Conservation (phyloP, 108 stramenopile genomes). For the Nitzschia sp. region DNA sequence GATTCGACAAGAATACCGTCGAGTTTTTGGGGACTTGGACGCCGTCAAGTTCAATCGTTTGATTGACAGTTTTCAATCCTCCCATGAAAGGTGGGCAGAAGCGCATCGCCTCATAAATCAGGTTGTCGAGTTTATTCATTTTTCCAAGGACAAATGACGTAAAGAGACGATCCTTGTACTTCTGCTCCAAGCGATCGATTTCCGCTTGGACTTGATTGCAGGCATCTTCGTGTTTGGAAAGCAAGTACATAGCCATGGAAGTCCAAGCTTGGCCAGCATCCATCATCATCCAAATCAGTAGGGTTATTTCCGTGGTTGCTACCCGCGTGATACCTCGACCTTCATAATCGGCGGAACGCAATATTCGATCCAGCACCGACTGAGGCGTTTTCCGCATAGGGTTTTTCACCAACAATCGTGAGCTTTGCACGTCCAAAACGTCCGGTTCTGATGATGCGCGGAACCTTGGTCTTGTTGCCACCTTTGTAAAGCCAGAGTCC, state of each 20-base stretch:
- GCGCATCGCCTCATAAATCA: slow-evolving; percentile 39
- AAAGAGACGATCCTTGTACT: slow-evolving; percentile 19
- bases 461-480: neutral
- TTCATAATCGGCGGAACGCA: slow-evolving; percentile 17
- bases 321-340: slow-evolving; percentile 26
- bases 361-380: slow-evolving; percentile 31
- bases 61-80: slow-evolving; percentile 20
- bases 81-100: slow-evolving; percentile 32
- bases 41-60: slow-evolving; percentile 36
- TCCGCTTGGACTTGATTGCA: slow-evolving; percentile 32
- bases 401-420: neutral
- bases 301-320: slow-evolving; percentile 23
- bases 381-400: neutral
- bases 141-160: slow-evolving; percentile 23
- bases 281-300: slow-evolving; percentile 37
- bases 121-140: slow-evolving; percentile 35
- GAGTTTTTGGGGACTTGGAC: slow-evolving; percentile 39
- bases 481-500: neutral
- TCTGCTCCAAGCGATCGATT: slow-evolving; percentile 22
- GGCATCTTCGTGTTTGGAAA: slow-evolving; percentile 24
- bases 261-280: slow-evolving; percentile 41
- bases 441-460: slow-evolving; percentile 15
- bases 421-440: neutral
- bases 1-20: slow-evolving; percentile 25
- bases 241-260: slow-evolving; percentile 32